A percentile compares a stretch with the other conserved stretches of the same genome.
phyloP scores from a whole-genome alignment of 345 rosid species.

The Moricandia moricandioides region DNA sequence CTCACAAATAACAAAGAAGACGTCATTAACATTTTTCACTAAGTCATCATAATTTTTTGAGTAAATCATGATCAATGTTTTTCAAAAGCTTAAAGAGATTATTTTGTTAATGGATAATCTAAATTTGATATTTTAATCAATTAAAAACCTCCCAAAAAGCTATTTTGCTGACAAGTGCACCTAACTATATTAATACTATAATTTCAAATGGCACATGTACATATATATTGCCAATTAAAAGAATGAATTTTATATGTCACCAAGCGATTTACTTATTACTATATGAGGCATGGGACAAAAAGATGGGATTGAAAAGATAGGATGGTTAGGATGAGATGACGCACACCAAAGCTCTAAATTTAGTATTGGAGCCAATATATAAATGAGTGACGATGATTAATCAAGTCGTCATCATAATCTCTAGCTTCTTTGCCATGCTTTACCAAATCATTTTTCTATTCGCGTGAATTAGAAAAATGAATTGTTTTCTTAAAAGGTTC shows the following conservation, averaged over 20 bases:
- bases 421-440: not conserved
- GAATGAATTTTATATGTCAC: not conserved
- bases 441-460: not conserved
- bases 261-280: conserved; percentile 4
- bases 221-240: not conserved
- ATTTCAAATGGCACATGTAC: conserved; percentile 1
- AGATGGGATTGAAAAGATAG: not conserved
- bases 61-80: not conserved
- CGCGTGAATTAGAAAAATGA: not conserved
- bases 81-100: not conserved
- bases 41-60: not conserved
- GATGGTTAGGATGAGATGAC: conserved; percentile 20
- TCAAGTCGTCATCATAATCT: conserved; percentile 25
- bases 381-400: conserved; percentile 15
- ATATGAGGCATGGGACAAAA: conserved; percentile 19
- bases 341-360: not conserved
- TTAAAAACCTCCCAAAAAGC: not conserved
- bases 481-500: not conserved
- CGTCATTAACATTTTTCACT: not conserved
- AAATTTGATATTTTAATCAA: not conserved
- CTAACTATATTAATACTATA: not conserved
- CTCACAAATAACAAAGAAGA: not conserved
- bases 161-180: not conserved
- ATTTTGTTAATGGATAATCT: not conserved
- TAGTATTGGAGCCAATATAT: not conserved